Conservation (phyloP, 768 basidiomycete genomes). For the Crassisporium funariophilum region DNA sequence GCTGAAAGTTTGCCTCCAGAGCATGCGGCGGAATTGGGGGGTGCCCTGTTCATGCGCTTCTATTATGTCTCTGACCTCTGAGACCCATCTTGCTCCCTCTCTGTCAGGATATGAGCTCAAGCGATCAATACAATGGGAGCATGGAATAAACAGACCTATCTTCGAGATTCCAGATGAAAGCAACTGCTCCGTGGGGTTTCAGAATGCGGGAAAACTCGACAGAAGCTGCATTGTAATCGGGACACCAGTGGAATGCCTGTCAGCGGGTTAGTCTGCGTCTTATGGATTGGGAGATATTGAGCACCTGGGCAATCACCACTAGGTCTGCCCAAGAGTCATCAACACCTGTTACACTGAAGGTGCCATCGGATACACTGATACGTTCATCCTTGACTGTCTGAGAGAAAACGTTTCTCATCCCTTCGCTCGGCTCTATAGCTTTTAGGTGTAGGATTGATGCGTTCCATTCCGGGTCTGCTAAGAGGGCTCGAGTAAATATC, state of each 20-base stretch:
- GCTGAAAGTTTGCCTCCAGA: conserved; percentile 75
- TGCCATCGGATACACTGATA: conserved; percentile 60
- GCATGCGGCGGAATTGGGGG: conserved; percentile 78
- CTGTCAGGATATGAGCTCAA: conserved; percentile 30
- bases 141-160: conserved; percentile 53
- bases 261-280: conserved; percentile 8
- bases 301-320: conserved; percentile 75
- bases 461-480: conserved; percentile 62
- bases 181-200: conserved; percentile 70
- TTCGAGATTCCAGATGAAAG: conserved; percentile 91
- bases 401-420: conserved; percentile 79
- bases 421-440: conserved; percentile 83
- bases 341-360: conserved; percentile 66
- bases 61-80: conserved; percentile 65
- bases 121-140: background rate
- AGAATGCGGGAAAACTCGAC: conserved; percentile 80
- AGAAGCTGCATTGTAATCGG: conserved; percentile 71
- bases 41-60: conserved; percentile 71
- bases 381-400: conserved; percentile 56
- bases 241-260: conserved; percentile 95
- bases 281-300: conserved; percentile 5
- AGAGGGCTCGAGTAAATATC: conserved; percentile 82
- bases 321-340: conserved; percentile 74
- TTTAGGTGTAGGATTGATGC: conserved; percentile 52
- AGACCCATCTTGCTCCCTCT: conserved; percentile 71